These are phyloP conservation scores for Heimioporus sp. DNA, from an alignment of 768 basidiomycete genomes.

Conservation along the genomic window DNA sequence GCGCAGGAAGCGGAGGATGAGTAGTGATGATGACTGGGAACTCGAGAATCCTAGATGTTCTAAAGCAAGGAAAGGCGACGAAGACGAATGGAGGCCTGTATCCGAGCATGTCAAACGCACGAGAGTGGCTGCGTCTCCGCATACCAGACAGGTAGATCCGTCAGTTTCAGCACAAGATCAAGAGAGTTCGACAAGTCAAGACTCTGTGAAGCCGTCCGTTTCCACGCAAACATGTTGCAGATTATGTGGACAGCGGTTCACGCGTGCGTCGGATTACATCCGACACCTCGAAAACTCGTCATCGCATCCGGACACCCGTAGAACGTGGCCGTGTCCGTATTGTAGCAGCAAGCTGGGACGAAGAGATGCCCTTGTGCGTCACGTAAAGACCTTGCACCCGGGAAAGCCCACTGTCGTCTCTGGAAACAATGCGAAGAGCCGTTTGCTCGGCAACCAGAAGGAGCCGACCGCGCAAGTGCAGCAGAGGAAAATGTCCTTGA, in stretches of 20 bases:
- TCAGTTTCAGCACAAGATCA: not conserved
- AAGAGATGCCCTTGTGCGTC: constrained; percentile 23
- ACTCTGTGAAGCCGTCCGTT: not conserved
- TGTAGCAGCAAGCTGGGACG: constrained; percentile 23
- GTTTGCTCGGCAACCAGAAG: not conserved
- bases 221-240: constrained; percentile 8
- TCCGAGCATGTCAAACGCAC: constrained; percentile 5
- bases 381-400: constrained; percentile 19
- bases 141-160: not conserved
- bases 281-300: constrained; percentile 23
- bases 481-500: constrained; percentile 5
- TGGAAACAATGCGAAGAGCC: not conserved
- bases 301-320: constrained; percentile 23
- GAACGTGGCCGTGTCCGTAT: constrained; percentile 23
- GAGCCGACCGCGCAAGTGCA: not conserved
- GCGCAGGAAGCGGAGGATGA: constrained; percentile 12
- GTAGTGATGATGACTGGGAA: not conserved
- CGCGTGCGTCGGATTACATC: constrained; percentile 17
- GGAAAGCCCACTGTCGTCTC: not conserved
- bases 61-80: constrained; percentile 15
- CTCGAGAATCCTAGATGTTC: constrained; percentile 6
- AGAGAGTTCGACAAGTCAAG: not conserved
- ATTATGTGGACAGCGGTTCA: constrained; percentile 16
- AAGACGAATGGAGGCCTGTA: constrained; percentile 21
- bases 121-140: not conserved